Evolutionary conservation across 257 asterid genomes (phyloP), one percentile per base, ranked within the genome.

Genomic region (Petunia axillaris): DNA sequence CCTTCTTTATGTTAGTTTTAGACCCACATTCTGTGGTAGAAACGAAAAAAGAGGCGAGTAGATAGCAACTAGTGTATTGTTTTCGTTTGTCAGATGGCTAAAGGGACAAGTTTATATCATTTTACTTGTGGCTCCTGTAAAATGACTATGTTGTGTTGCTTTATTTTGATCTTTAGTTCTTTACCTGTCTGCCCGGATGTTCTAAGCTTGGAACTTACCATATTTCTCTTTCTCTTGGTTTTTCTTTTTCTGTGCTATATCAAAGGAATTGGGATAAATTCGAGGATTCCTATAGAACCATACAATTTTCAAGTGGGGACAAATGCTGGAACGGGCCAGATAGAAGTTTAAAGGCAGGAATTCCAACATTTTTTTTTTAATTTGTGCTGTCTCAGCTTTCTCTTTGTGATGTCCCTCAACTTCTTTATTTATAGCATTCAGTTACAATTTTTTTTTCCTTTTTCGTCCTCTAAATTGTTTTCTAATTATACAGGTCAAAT

Each of bases 271-370:
- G 99, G 99, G 97, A 90, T 67, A 93, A 92, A 84, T 95, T 93
- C 82, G 99, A 92, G 64, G 97, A 93, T 78, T 89, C 96, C 13
- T 91, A 89, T 85, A 85, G 90, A 80, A 76, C 80, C 76, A 91
- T 93, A 96, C 89, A 85, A 78, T 95, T 93, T 86, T 78, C 76
- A 86, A 89, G 89, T 82, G 99, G 99, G 25, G 99, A 95, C 77
- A 88, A 92, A 83, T 95, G 99, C 87, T 95, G 99, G 99, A 95
- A 95, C 85, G 99, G 99, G 60, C 99, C 99, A 50, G 91, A 93
- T 83, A 90, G 99, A 88, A 92, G 97, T 87, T 36, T 93, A 79
- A 95, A 91, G 99, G 99, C 90, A 16, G 7, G 40, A 48, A 25
- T 25, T 25, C 25, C 25, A 25, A 25, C 25, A 25, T 25, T 25